Base-by-base conservation (phyloP, 2,329 filamentous ascomycete genomes). In the Sclerotinia trifoliorum region DNA sequence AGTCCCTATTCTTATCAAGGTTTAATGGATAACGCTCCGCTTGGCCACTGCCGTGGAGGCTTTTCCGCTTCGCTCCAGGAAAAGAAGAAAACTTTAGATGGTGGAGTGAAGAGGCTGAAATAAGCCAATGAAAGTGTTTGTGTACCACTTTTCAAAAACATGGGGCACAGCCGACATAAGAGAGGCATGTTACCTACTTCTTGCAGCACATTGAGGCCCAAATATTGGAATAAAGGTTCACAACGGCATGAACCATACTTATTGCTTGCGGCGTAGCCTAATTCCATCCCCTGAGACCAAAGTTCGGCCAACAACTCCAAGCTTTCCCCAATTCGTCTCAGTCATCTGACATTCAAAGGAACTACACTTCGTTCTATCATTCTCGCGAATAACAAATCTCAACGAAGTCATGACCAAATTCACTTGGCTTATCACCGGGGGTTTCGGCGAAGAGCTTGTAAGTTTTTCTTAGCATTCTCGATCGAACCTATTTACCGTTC, bases 361-460 rank as follows among this genome's bases (percentile, higher is more conserved):
- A 24, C 11, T 21, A 42, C 0, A 39, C 10, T 17, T 8, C 32
- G 21, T 5, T 56, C 21, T 56, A 24, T 10, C 8, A 39, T 17
- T 8, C 10, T 56, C 19, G 6, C 10, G 2, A 3, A 21, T 11
- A 46, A 7, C 0, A 4, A 21, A 11, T 48, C 15, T 29, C 26
- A 21, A 21, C 15, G 5, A 2, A 49, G n/a, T 49, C 21, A 49
- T 60, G 46, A n/a, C 46, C 5, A n/a, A 42, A 29, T 55, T 66
- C 26, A 54, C 35, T 52, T 74, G 70, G 71, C 69, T 74, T 39
- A 63, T 74, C 17, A 74, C 72, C n/a, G n/a, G n/a, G n/a, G n/a
- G n/a, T n/a, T 71, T 74, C 48, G 72, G 73, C 15, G 58, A 64
- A 44, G 21, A 56, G 7, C 69, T 73, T 42, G 62, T n/a, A n/a